Conservation (phyloP, 2,329 filamentous ascomycete genomes). For the Alternaria sp. region DNA sequence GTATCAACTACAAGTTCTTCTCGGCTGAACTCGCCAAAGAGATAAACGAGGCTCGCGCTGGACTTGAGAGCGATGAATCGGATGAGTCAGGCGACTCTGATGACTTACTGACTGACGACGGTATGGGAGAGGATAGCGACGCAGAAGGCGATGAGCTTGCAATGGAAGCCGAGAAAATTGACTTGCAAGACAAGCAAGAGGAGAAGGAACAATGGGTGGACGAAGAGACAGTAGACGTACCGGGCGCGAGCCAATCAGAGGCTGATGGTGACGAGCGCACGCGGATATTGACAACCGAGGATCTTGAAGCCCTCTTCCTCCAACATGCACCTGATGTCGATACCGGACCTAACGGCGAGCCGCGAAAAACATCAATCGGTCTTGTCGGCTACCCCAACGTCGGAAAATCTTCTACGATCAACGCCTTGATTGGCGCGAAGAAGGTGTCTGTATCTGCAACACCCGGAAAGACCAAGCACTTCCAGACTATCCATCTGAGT, state of each 20-base stretch:
- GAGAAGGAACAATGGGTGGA: slow-evolving; percentile 54
- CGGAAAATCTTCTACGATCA: slow-evolving; percentile 98
- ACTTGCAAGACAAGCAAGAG: slow-evolving; percentile 56
- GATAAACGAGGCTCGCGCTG: slow-evolving; percentile 75
- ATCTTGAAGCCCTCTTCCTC: slow-evolving; percentile 88
- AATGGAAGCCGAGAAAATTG: slow-evolving; percentile 56
- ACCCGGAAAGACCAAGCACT: slow-evolving; percentile 98
- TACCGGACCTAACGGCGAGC: slow-evolving; percentile 57
- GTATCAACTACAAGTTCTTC: slow-evolving; percentile 94
- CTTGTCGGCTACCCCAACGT: slow-evolving; percentile 98
- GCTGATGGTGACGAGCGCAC: slow-evolving; percentile 58
- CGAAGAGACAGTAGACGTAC: slow-evolving; percentile 50
- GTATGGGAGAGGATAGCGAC: slow-evolving; percentile 54
- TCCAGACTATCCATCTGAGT: slow-evolving; percentile 95
- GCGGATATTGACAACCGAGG: slow-evolving; percentile 88
- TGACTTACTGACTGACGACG: slow-evolving; percentile 55
- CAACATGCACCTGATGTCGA: slow-evolving; percentile 71
- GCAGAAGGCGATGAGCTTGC: slow-evolving; percentile 61
- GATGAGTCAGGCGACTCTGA: slow-evolving; percentile 29
- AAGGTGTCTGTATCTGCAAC: slow-evolving; percentile 98
- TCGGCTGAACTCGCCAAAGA: slow-evolving; percentile 93
- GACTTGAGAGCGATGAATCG: slow-evolving; percentile 57
- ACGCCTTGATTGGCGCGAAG: slow-evolving; percentile 96
- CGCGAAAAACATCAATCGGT: slow-evolving; percentile 83
- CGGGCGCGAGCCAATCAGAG: slow-evolving; percentile 48